Evolutionary conservation across 495 filamentous ascomycete species (phyloP), one percentile per base, ranked within the genome.

Genomic region (Geopyxis carbonaria): DNA sequence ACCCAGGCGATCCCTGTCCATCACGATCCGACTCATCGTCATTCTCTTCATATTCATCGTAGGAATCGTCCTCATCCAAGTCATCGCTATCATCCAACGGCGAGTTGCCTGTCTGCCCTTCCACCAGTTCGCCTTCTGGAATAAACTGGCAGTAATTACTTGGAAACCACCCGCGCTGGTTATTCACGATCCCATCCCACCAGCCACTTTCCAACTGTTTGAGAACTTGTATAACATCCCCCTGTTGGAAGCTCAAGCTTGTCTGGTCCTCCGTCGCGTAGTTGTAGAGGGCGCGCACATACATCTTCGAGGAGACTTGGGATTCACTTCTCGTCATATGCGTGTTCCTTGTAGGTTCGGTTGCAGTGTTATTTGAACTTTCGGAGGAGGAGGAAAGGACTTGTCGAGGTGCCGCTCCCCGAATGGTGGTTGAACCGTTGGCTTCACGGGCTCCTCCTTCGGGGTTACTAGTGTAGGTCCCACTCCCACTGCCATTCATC

Each of bases 141-240:
- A 94, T 79, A 28, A 89, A 70, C 38, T 76, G 70, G 61, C 89
- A 95, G 61, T 97, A 97, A 57, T 97, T 97, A 67, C 89, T 95
- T 5, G 89, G 89, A 62, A 97, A 97, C 89, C 89, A 97, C 40
- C 89, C 89, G 47, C 89, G 75, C 42, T 87, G 75, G 31, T 79
- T 84, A 45, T 86, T 78, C 55, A 95, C 87, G 27, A 95, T 81
- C 7, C 89, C 89, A 61, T 97, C 89, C 89, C 89, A 97, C 89
- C 89, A 97, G 6, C 89, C 89, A 45, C 85, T 95, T 51, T 94
- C 91, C 29, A 97, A 66, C 59, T 93, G 86, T 41, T 92, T 97
- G 43, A 97, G 78, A 49, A 97, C 89, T 62, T 94, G 85, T 44
- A 97, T 95, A 42, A 93, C 74, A 56, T 95, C 89, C 45, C 91